A percentile compares a stretch with the other conserved stretches of the same genome.
Evolutionary conservation across 1,139 yeast genomes (phyloP).

Genomic region (Trichomonascaceae sp.): DNA sequence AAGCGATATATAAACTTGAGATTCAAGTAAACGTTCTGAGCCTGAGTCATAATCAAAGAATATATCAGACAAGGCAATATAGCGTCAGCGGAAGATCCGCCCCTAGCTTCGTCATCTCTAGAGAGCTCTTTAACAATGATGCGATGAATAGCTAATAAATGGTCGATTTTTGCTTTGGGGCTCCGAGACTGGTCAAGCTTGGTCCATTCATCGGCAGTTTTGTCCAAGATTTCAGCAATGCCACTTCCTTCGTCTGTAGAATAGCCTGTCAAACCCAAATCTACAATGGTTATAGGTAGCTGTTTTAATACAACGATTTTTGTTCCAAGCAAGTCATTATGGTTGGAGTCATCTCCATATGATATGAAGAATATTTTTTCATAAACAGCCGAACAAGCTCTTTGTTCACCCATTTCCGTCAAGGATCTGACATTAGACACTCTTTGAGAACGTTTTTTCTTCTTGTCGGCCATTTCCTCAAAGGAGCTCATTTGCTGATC

Average conservation of each 20-base stretch:
- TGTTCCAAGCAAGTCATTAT: constrained; percentile 24
- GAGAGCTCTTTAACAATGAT: constrained; percentile 33
- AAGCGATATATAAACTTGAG: constrained; percentile 51
- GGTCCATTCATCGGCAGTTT: constrained; percentile 24
- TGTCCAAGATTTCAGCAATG: constrained; percentile 15
- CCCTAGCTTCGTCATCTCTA: constrained; percentile 13
- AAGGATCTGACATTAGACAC: constrained; percentile 27
- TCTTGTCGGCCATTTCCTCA: constrained; percentile 31
- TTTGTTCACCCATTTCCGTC: constrained; percentile 37
- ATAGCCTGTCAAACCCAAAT: constrained; percentile 20
- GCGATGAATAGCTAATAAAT: constrained; percentile 37
- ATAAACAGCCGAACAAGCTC: constrained; percentile 38
- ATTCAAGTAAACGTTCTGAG: constrained; percentile 44
- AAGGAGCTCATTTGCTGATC: constrained; percentile 31
- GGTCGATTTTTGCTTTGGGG: constrained; percentile 38
- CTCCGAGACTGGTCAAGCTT: constrained; percentile 28
- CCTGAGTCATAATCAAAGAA: constrained; percentile 40
- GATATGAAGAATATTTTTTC: constrained; percentile 32
- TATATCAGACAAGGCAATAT: constrained; percentile 52
- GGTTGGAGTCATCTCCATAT: constrained; percentile 25
- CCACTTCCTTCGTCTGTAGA: constrained; percentile 3
- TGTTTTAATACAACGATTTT: constrained; percentile 26
- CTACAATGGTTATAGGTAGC: constrained; percentile 24
- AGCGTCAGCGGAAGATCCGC: constrained; percentile 40
- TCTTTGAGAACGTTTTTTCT: constrained; percentile 22